Evolutionary conservation across 371 early-diverging fungal genomes (phyloP).

Genomic region (Mucor lusitanicus): DNA sequence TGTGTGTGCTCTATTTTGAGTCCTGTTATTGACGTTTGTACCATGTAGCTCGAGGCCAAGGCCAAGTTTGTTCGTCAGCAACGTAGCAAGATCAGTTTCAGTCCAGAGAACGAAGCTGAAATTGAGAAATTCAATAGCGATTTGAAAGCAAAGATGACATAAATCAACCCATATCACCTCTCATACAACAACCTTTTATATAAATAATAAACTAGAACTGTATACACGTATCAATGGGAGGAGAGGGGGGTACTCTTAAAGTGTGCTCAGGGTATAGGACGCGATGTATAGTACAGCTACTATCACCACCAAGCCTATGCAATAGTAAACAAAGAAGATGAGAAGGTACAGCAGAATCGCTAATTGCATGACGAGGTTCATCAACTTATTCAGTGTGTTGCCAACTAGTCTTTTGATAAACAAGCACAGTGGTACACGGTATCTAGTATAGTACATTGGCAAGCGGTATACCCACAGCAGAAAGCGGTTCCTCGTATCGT

Average conservation of each 20-base stretch:
- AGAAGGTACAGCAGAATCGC: not conserved
- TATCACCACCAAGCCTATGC: not conserved
- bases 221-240: not conserved
- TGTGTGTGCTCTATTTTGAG: not conserved
- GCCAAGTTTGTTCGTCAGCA: conserved; percentile 63
- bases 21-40: not conserved
- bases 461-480: too few species aligned
- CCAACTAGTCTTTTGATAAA: not conserved
- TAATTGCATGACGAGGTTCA: not conserved
- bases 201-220: not conserved
- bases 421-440: not conserved
- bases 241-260: not conserved
- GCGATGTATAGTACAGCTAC: not conserved
- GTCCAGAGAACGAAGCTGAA: conserved; percentile 61
- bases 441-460: too few species aligned
- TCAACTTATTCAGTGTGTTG: not conserved
- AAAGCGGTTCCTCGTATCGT: too few species aligned
- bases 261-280: not conserved
- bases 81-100: conserved; percentile 63
- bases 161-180: not conserved
- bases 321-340: not conserved
- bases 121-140: conserved; percentile 52
- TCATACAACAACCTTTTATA: not conserved
- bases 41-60: conserved; percentile 64
- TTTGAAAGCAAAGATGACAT: conserved; percentile 27